A percentile compares a stretch with the other conserved stretches of the same genome.
These are phyloP conservation scores for Metschnikowia anglica DNA, from an alignment of 805 yeast genomes.

Conservation along the genomic window DNA sequence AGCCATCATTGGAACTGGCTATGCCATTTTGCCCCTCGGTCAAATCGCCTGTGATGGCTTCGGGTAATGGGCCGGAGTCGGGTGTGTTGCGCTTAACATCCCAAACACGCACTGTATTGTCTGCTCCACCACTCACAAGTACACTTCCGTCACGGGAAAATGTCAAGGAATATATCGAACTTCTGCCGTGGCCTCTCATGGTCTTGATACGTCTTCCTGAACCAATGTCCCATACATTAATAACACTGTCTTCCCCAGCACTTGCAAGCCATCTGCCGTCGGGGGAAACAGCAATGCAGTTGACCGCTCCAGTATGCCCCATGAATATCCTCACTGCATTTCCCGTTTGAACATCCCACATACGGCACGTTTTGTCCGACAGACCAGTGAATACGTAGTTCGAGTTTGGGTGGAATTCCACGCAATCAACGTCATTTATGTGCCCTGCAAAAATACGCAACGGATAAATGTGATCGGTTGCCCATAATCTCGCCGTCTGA, in stretches of 20 bases:
- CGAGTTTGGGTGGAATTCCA: slow-evolving; percentile 94
- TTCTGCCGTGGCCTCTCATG: slow-evolving; percentile 93
- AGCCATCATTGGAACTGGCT: slow-evolving; percentile 13
- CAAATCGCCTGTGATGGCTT: slow-evolving; percentile 47
- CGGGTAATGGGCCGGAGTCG: slow-evolving; percentile 78
- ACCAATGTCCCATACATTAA: slow-evolving; percentile 92
- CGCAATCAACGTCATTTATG: slow-evolving; percentile 92
- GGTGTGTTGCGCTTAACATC: slow-evolving; percentile 83
- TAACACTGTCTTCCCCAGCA: slow-evolving; percentile 89
- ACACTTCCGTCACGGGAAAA: slow-evolving; percentile 88
- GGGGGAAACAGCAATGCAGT: slow-evolving; percentile 84
- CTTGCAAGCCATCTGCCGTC: slow-evolving; percentile 97
- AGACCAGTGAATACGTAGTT: slow-evolving; percentile 94
- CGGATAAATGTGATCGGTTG: slow-evolving; percentile 96
- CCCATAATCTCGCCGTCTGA: slow-evolving; percentile 97
- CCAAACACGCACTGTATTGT: slow-evolving; percentile 93
- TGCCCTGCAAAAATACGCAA: slow-evolving; percentile 96
- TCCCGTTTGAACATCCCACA: slow-evolving; percentile 96
- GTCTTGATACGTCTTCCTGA: slow-evolving; percentile 83
- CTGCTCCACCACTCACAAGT: slow-evolving; percentile 89
- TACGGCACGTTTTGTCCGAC: slow-evolving; percentile 89
- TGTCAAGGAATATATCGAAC: slow-evolving; percentile 78
- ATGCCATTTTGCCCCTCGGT: slow-evolving; percentile 11
- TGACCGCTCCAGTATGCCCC: slow-evolving; percentile 90
- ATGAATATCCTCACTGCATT: slow-evolving; percentile 86